Conservation (phyloP, 192 early-diverging fungal genomes). For the Lobosporangium transversale region DNA sequence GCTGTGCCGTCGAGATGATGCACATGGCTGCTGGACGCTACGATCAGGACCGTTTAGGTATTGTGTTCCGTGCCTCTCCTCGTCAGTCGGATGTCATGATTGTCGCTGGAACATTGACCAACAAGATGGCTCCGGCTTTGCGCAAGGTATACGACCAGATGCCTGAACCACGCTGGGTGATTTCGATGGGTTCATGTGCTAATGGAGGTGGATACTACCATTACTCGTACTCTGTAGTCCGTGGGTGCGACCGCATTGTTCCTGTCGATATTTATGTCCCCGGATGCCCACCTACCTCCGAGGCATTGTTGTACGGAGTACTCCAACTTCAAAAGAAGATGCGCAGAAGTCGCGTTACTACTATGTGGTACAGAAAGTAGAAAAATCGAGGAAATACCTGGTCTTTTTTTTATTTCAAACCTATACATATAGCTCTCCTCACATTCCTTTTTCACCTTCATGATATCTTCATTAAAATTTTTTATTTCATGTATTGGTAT, state of each 20-base stretch:
- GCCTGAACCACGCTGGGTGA: constrained; percentile 98
- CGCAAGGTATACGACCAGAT: constrained; percentile 81
- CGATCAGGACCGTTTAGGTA: constrained; percentile 69
- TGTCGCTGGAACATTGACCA: constrained; percentile 97
- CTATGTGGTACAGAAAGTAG: constrained; percentile 85
- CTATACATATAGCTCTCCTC: not conserved
- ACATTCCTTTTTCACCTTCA: not conserved
- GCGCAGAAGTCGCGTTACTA: constrained; percentile 78
- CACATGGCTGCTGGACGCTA: constrained; percentile 94
- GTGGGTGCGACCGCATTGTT: constrained; percentile 94
- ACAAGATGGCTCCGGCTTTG: constrained; percentile 95
- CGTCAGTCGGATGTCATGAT: constrained; percentile 99
- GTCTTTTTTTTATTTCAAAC: not conserved
- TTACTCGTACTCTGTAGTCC: constrained; percentile 95
- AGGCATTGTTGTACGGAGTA: constrained; percentile 96
- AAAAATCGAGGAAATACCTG: not conserved
- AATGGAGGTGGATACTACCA: constrained; percentile 99
- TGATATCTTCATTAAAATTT: not conserved
- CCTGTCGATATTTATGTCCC: constrained; percentile 97
- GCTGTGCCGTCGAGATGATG: constrained; percentile 99
- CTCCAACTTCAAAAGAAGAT: constrained; percentile 99
- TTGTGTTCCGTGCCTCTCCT: constrained; percentile 98
- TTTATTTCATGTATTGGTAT: too few relatives aligned
- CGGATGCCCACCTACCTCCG: constrained; percentile 96
- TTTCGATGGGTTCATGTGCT: constrained; percentile 98